These are phyloP conservation scores for Diaporthe longicolla DNA, from an alignment of 2,329 filamentous ascomycete species.

Conservation along the genomic window DNA sequence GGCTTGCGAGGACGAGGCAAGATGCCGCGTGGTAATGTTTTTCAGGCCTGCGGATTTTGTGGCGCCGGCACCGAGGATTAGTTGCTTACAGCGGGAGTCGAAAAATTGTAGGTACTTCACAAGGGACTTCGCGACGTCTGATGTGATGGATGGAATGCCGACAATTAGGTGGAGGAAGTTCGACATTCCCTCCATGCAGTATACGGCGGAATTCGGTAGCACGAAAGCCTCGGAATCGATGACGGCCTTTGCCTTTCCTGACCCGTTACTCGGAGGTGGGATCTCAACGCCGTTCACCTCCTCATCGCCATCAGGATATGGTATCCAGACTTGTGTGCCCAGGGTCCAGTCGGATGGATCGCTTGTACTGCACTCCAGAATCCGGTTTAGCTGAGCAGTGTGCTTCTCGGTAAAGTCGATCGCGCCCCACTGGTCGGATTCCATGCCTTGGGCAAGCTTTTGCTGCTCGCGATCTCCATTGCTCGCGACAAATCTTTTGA, in stretches of 20 bases:
- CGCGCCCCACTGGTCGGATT: slow-evolving; percentile 84
- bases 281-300: slow-evolving; percentile 50
- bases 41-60: slow-evolving; percentile 90
- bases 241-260: slow-evolving; percentile 77
- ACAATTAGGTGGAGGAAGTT: slow-evolving; percentile 86
- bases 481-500: slow-evolving; percentile 82
- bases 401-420: slow-evolving; percentile 80
- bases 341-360: slow-evolving; percentile 78
- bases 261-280: slow-evolving; percentile 62
- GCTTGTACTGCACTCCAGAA: slow-evolving; percentile 78
- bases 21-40: slow-evolving; percentile 96
- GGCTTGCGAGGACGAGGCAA: slow-evolving; percentile 91
- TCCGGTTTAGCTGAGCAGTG: slow-evolving; percentile 70
- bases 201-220: slow-evolving; percentile 85
- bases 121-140: slow-evolving; percentile 83
- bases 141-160: slow-evolving; percentile 89
- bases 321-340: slow-evolving; percentile 71
- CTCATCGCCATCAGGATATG: slow-evolving; percentile 57
- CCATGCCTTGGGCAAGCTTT: slow-evolving; percentile 81
- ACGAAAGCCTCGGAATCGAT: slow-evolving; percentile 90
- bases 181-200: slow-evolving; percentile 85
- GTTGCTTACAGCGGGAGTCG: slow-evolving; percentile 95
- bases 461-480: slow-evolving; percentile 82
- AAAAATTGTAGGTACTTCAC: slow-evolving; percentile 92
- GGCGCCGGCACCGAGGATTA: slow-evolving; percentile 95